phyloP scores from a whole-genome alignment of 441 rosid genomes.

The Codiaeum variegatum region DNA sequence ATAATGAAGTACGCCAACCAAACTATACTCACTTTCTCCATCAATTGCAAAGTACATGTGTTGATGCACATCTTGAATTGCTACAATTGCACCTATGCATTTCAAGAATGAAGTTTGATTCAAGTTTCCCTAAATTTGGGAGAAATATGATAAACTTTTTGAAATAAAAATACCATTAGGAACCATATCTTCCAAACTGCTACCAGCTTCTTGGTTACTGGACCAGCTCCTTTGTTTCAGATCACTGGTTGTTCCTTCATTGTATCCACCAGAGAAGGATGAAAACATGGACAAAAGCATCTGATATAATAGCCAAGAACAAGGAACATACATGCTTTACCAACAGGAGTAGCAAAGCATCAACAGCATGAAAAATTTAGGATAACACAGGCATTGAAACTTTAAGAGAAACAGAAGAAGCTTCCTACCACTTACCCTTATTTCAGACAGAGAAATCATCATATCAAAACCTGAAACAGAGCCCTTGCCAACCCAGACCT shows the following conservation, averaged over 20 bases:
- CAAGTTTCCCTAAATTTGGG: conserved; percentile 25
- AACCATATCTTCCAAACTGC: conserved; percentile 49
- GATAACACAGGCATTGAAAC: conserved; percentile 4
- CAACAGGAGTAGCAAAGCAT: conserved; percentile 8
- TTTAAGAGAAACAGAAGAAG: conserved; percentile 23
- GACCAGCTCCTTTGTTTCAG: conserved; percentile 34
- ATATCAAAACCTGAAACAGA: conserved; percentile 67
- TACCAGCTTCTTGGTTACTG: conserved; percentile 35
- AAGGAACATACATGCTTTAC: conserved; percentile 18
- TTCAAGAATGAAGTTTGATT: conserved; percentile 22
- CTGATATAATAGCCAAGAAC: conserved; percentile 40
- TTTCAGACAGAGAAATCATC: conserved; percentile 67
- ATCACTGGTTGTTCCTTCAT: conserved; percentile 35
- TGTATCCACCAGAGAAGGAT: conserved; percentile 46
- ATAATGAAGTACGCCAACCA: conserved; percentile 74
- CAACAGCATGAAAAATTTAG: conserved; percentile 6
- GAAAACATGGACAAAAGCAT: conserved; percentile 61
- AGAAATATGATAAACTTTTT: conserved; percentile 15
- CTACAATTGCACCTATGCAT: conserved; percentile 72
- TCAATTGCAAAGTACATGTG: conserved; percentile 80
- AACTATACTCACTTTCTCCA: conserved; percentile 50
- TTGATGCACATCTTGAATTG: conserved; percentile 84
- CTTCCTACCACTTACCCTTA: conserved; percentile 45
- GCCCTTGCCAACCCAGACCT: conserved; percentile 71
- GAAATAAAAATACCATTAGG: conserved; percentile 64